Percentiles rank a stretch among this genome's conserved stretches.
Conservation (phyloP, 768 basidiomycete species). For the Boletus tomentosulus region DNA sequence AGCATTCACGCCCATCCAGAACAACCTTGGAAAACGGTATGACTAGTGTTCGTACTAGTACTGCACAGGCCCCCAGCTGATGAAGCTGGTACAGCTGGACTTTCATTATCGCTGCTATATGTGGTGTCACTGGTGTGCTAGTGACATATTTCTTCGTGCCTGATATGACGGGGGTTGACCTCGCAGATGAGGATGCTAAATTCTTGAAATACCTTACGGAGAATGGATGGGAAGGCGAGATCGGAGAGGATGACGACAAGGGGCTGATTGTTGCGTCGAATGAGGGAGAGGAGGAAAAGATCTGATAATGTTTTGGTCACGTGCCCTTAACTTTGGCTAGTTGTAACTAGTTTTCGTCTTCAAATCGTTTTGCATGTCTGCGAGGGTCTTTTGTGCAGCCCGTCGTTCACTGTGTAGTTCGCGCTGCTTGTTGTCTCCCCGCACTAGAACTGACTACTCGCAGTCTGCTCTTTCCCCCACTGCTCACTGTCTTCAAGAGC, state of each 20-base stretch:
- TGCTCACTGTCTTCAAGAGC: conserved; percentile 3
- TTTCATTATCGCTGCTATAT: conserved; percentile 67
- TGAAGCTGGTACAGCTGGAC: conserved; percentile 44
- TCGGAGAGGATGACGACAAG: conserved; percentile 52
- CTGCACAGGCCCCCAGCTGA: neutral
- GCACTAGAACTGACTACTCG: conserved; percentile 22
- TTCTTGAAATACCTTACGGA: conserved; percentile 57
- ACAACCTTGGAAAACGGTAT: conserved; percentile 60
- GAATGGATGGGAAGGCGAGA: conserved; percentile 62
- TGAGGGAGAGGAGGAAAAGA: conserved; percentile 15
- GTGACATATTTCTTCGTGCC: conserved; percentile 68
- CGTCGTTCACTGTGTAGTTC: conserved; percentile 18
- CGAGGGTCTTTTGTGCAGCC: conserved; percentile 11
- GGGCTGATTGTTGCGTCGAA: conserved; percentile 20
- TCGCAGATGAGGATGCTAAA: conserved; percentile 59
- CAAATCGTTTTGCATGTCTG: conserved; percentile 16
- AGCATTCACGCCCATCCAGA: conserved; percentile 65
- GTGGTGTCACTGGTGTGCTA: conserved; percentile 57
- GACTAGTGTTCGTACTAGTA: conserved; percentile 7
- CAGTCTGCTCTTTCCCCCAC: conserved; percentile 18
- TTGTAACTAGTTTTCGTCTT: neutral
- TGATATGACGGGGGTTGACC: conserved; percentile 62
- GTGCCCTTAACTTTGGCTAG: neutral
- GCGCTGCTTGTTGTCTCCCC: conserved; percentile 10
- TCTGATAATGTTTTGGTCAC: neutral